Evolutionary conservation across 108 stramenopile genomes (phyloP), one percentile per base, ranked within the genome.

Genomic region (Cyclotella atomus): DNA sequence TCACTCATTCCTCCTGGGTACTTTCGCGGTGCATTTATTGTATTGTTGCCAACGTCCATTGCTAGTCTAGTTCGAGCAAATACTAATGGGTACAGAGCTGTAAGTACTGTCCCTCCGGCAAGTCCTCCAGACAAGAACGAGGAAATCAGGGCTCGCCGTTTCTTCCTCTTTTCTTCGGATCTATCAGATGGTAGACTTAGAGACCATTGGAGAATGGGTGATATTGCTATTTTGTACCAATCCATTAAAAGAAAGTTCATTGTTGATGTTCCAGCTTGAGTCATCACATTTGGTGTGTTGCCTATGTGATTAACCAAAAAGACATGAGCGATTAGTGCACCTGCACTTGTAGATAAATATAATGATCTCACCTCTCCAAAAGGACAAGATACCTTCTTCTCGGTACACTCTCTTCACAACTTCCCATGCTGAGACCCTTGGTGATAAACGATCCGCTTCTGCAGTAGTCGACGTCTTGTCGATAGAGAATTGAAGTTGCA

Each of bases 11-110:
- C 92, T 19, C 71, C 62, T 33, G 88, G 92, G 66, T 88, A 86
- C 25, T 67, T 74, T 59, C 82, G 72, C 2, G 77, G 59, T 44
- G 83, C 77, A 45, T 82, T 59, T 0, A 62, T 76, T 45, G 71
- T 79, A 55, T 70, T 70, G 66, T 66, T 71, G 46, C 97, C 99
- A 38, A 94, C 80, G 82, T 99, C 99, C 80, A 97, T 84, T 36
- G 99, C 99, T 27, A 99, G 84, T 65, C 97, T 86, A 45, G 99
- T 99, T 49, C 97, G 91, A 59, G 95, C 75, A 73, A 93, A 99
- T 74, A 98, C 99, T 32, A 98, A 71, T 7, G 99, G 99, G 86
- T 99, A 99, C 46, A 99, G 87, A 41, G 98, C 71, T 27, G 96
- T 96, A 17, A 97, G 96, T 0, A 96, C 86, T 20, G 92, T 97